These are phyloP conservation scores for Fusarium tjaetaba DNA, from an alignment of 2,329 filamentous ascomycete species.

Conservation along the genomic window DNA sequence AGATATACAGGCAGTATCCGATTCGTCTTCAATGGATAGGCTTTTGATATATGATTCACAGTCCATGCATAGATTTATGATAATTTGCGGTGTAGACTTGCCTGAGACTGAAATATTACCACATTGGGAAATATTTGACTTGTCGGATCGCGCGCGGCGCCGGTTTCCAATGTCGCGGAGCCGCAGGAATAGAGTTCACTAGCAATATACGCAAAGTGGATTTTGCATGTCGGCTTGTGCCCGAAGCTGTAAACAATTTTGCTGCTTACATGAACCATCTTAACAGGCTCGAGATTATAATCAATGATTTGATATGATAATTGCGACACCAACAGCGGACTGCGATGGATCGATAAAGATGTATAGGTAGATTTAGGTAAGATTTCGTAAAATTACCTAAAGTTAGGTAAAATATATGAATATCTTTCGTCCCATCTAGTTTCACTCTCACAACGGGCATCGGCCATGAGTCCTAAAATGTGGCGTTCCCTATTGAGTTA, in stretches of 20 bases:
- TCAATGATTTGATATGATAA: background rate
- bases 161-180: background rate
- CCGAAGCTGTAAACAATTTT: background rate
- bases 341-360: background rate
- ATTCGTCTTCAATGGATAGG: background rate
- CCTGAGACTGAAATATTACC: background rate
- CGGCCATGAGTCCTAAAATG: background rate
- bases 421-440: background rate
- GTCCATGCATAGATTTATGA: no score
- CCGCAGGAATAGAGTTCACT: constrained; percentile 2
- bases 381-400: no score
- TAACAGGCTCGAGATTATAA: background rate
- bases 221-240: background rate
- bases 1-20: no score
- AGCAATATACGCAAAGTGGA: background rate
- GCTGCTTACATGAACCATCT: no score
- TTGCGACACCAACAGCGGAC: background rate
- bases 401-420: background rate
- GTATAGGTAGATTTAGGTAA: background rate
- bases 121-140: background rate
- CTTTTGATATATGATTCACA: accelerated
- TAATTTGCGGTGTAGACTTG: background rate
- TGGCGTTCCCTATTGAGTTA: background rate
- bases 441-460: background rate
- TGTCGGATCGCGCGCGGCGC: background rate